Evolutionary conservation across 1,284 basidiomycete species (phyloP).

Genomic region (Exsudoporus floridanus): DNA sequence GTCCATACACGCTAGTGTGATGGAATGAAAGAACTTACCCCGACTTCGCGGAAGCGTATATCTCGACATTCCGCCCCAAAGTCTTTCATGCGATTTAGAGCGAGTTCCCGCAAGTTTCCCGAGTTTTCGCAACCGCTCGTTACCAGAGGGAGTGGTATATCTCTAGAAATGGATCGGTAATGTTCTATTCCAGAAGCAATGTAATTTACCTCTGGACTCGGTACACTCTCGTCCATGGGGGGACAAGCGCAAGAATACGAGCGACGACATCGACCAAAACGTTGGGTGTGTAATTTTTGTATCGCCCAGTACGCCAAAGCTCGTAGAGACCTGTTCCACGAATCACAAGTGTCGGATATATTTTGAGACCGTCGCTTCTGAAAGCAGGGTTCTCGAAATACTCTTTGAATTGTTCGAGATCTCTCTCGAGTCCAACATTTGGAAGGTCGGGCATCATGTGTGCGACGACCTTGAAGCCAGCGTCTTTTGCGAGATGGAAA

Average conservation of each 20-base stretch:
- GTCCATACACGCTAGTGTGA: neutral
- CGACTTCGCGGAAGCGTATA: constrained; percentile 97
- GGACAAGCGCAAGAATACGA: constrained; percentile 92
- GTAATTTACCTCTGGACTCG: constrained; percentile 80
- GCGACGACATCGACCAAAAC: constrained; percentile 97
- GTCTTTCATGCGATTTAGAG: constrained; percentile 97
- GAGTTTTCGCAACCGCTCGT: constrained; percentile 97
- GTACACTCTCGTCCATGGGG: constrained; percentile 99
- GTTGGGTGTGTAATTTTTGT: constrained; percentile 99
- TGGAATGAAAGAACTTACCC: constrained; percentile 54
- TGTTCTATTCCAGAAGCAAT: neutral
- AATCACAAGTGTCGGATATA: constrained; percentile 98
- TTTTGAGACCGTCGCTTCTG: constrained; percentile 95
- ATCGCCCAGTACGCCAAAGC: constrained; percentile 93
- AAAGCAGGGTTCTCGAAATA: constrained; percentile 99
- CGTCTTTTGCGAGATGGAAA: constrained; percentile 98
- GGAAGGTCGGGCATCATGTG: constrained; percentile 99
- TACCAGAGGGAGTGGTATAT: constrained; percentile 94
- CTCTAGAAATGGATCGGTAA: constrained; percentile 48
- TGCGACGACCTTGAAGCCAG: constrained; percentile 98
- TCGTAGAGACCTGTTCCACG: constrained; percentile 97
- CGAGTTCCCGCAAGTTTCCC: constrained; percentile 95
- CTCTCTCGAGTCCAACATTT: constrained; percentile 95
- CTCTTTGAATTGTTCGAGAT: constrained; percentile 98
- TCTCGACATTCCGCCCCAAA: constrained; percentile 98